Conservation (phyloP, 176 grass and related monocot genomes). For the Bolboschoenus planiculmis region DNA sequence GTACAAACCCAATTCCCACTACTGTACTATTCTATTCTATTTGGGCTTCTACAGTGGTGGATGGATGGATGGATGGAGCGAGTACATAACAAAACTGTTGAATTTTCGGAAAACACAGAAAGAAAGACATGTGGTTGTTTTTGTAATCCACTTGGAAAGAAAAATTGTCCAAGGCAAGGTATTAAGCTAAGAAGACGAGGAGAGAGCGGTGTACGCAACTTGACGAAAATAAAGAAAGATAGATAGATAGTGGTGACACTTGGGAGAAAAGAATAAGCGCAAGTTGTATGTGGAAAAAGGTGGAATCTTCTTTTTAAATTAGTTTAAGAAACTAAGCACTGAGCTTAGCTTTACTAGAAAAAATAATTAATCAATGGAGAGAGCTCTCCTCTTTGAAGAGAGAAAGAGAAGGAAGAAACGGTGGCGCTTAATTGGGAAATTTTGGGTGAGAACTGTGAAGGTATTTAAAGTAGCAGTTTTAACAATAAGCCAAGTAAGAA, state of each 20-base stretch:
- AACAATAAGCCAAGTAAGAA: conserved; percentile 20
- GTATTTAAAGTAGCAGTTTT: conserved; percentile 17
- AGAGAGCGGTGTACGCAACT: conserved; percentile 4
- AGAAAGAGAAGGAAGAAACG: neutral
- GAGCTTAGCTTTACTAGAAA: neutral
- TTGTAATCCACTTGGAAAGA: conserved; percentile 20
- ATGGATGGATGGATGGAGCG: conserved; percentile 1
- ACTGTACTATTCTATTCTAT: neutral
- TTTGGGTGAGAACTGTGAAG: neutral
- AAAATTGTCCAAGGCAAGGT: neutral
- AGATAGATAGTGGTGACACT: conserved; percentile 20
- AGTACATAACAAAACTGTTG: conserved; percentile 1
- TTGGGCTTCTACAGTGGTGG: neutral
- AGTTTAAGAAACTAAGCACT: neutral
- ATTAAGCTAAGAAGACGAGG: too few relatives aligned
- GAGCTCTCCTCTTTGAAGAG: neutral
- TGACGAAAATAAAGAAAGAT: neutral
- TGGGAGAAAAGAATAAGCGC: conserved; percentile 8
- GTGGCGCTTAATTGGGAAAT: conserved; percentile 16
- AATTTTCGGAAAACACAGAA: neutral
- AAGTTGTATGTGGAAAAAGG: conserved; percentile 23
- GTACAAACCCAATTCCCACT: conserved; percentile 17
- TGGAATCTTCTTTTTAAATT: neutral
- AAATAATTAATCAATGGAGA: neutral
- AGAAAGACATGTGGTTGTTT: neutral